phyloP scores from a whole-genome alignment of 139 green algal genomes.

The Chlamydomonas asymmetrica region DNA sequence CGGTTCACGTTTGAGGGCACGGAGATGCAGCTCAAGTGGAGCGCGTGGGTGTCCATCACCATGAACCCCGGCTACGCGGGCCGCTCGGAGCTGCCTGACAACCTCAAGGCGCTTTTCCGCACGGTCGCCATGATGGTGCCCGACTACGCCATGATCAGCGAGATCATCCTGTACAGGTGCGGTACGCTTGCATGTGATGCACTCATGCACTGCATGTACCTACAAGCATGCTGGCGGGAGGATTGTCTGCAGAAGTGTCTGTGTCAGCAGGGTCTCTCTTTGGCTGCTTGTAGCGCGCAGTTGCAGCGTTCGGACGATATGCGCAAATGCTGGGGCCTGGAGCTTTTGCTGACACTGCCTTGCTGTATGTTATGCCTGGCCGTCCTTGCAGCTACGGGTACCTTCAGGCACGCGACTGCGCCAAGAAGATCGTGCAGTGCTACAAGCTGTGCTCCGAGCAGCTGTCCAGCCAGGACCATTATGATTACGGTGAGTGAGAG shows the following conservation, averaged over 20 bases:
- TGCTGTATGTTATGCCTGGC: too few species aligned
- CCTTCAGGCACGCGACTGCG: conserved; percentile 61
- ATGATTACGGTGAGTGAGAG: conserved; percentile 70
- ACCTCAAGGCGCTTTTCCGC: conserved; percentile 78
- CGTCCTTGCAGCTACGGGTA: background rate
- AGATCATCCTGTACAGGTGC: conserved; percentile 76
- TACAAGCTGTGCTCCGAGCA: conserved; percentile 86
- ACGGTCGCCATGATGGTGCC: conserved; percentile 81
- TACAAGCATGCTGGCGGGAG: conserved; percentile 16
- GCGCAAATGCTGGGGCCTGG: too few species aligned
- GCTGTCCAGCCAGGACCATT: conserved; percentile 81
- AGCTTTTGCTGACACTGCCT: too few species aligned
- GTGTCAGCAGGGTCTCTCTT: too few species aligned
- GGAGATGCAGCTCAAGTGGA: conserved; percentile 68
- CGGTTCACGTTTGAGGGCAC: conserved; percentile 79
- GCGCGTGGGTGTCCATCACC: conserved; percentile 65
- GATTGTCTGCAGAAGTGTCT: too few species aligned
- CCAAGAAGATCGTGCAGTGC: conserved; percentile 84
- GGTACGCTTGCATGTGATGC: background rate
- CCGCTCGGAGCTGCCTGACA: conserved; percentile 70
- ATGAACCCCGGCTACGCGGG: conserved; percentile 77
- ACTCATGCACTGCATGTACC: background rate
- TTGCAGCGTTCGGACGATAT: too few species aligned
- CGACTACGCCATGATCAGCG: conserved; percentile 76
- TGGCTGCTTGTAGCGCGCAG: too few species aligned